Conservation (phyloP, 768 basidiomycete genomes). For the Lactarius quietus region DNA sequence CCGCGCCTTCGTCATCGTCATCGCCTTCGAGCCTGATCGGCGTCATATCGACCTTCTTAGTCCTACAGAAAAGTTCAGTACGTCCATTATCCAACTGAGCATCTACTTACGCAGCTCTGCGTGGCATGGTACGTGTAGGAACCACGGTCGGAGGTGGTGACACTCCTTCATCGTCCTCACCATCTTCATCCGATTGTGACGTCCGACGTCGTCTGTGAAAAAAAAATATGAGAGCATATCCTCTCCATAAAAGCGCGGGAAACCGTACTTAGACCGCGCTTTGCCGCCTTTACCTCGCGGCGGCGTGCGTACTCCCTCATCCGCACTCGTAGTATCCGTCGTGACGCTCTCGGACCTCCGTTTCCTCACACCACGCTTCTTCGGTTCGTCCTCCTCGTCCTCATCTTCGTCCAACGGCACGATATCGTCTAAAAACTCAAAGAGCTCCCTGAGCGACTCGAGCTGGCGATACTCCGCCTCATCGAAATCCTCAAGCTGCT, state of each 20-base stretch:
- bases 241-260: not conserved
- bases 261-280: slow-evolving; percentile 31
- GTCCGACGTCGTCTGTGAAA: slow-evolving; percentile 49
- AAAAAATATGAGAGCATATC: not conserved
- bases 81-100: slow-evolving; percentile 35
- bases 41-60: slow-evolving; percentile 24
- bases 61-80: slow-evolving; percentile 26
- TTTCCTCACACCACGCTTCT: slow-evolving; percentile 42
- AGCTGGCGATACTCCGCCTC: slow-evolving; percentile 69
- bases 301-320: slow-evolving; percentile 24
- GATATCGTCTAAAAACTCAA: slow-evolving; percentile 69
- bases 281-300: slow-evolving; percentile 37
- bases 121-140: slow-evolving; percentile 53
- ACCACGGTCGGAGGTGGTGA: slow-evolving; percentile 37
- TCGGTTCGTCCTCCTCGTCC: slow-evolving; percentile 35
- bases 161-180: slow-evolving; percentile 30
- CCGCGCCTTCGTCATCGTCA: slow-evolving; percentile 33
- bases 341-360: slow-evolving; percentile 58
- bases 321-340: slow-evolving; percentile 41
- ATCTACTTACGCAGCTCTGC: slow-evolving; percentile 53
- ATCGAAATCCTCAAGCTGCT: slow-evolving; percentile 65
- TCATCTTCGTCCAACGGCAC: slow-evolving; percentile 66
- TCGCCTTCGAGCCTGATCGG: slow-evolving; percentile 28
- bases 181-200: slow-evolving; percentile 49
- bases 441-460: slow-evolving; percentile 57